Base-by-base conservation (phyloP, 768 basidiomycete species). In the Hericium coralloides region DNA sequence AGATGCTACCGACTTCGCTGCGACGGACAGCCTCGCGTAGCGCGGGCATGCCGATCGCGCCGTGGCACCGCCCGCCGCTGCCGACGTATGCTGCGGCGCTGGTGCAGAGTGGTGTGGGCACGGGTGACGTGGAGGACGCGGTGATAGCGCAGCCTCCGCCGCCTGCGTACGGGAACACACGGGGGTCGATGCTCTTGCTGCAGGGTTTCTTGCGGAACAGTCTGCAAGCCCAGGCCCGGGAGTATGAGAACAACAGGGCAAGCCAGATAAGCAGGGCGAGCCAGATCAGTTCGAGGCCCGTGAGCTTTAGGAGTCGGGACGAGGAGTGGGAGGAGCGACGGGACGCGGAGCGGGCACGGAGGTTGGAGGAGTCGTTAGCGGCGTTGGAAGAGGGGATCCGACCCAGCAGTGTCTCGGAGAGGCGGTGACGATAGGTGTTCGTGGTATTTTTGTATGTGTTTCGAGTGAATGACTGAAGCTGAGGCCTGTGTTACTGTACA, bases 51-150 rank as follows among this genome's bases (percentile, higher is more conserved):
- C 58, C 61, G 12, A 58, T 65, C 3, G 79, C 84, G 10, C 87
- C 87, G 2, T 89, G 87, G 87, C 82, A 82, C 67, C 74, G 85
- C 22, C 84, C 84, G 1, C 78, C 84, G 12, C 70, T 88, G 45
- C 85, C 86, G 0, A 85, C 84, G 12, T 88, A 88, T 64, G 85
- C 84, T 4, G 82, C 85, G 18, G 79, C 82, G 2, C 72, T 90
- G n/a, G 78, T 80, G 8, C 78, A 85, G 60, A 82, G 80, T 66
- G 85, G 86, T 14, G 76, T 73, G 14, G 85, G 84, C 38, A 88
- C 87, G 4, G 87, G 86, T 43, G 87, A 89, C 67, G 85, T 86
- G 25, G 87, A 89, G 62, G 86, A 87, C 66, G 73, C 80, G 64
- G 66, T 78, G 38, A 89, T 87, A 57, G 86, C 85, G 3, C 76